These are phyloP conservation scores for Lophiotrema nucula DNA, from an alignment of 495 filamentous ascomycete species.

Conservation along the genomic window DNA sequence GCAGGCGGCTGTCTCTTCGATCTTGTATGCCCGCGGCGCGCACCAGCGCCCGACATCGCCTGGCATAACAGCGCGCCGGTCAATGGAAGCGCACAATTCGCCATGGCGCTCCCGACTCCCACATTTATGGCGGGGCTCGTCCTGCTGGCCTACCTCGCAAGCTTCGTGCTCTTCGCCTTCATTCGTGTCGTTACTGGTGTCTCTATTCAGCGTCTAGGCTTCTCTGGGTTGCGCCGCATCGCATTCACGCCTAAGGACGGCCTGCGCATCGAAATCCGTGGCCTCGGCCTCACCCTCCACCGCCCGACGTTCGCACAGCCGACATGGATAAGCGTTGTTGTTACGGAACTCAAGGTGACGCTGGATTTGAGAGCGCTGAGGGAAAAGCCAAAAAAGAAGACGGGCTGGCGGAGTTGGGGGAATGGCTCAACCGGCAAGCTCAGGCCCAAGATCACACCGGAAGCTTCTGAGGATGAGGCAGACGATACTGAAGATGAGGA, in stretches of 20 bases:
- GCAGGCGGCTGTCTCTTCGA: neutral
- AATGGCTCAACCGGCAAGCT: conserved; percentile 29
- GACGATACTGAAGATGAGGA: conserved; percentile 32
- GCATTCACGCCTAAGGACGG: conserved; percentile 85
- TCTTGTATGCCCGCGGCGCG: neutral
- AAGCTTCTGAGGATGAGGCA: conserved; percentile 20
- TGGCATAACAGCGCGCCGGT: neutral
- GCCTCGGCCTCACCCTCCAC: conserved; percentile 82
- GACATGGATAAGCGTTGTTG: conserved; percentile 89
- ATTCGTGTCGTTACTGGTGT: conserved; percentile 88
- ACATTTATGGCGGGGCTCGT: conserved; percentile 82
- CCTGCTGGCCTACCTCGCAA: conserved; percentile 82
- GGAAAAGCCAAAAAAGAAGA: conserved; percentile 29
- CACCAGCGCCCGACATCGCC: neutral
- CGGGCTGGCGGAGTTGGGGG: conserved; percentile 21
- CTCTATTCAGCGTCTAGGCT: conserved; percentile 93
- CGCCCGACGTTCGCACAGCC: conserved; percentile 94
- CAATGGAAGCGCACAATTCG: neutral
- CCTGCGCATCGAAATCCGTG: conserved; percentile 82
- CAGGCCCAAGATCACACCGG: conserved; percentile 8
- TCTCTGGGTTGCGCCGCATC: conserved; percentile 84
- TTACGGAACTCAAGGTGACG: conserved; percentile 80
- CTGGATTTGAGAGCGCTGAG: conserved; percentile 66
- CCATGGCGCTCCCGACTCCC: conserved; percentile 61
- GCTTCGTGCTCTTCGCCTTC: conserved; percentile 91